Base-by-base conservation (phyloP, 1,139 yeast species). In the Taphrina betulina region DNA sequence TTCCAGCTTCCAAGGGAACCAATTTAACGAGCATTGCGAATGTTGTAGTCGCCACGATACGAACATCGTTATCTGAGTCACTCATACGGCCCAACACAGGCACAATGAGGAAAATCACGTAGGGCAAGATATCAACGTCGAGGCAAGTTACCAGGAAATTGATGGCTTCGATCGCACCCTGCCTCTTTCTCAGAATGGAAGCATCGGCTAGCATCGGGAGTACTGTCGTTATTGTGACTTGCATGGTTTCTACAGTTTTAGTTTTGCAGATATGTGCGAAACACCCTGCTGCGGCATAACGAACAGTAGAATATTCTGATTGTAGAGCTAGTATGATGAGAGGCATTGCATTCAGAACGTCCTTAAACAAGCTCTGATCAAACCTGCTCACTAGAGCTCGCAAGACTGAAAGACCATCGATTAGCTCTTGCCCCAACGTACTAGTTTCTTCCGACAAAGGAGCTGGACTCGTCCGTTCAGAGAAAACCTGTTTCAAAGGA, bases 81-180 rank as follows among this genome's bases (percentile, higher is more conserved):
- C 96, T 89, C 98, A 94, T 94, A 68, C 98, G 79, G 51, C 98
- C 99, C 64, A 94, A 75, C 1, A 92, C 89, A 14, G 99, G 98
- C 22, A 94, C 97, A 68, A 94, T 88, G 66, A 94, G 77, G 69
- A 92, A 94, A 35, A 94, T 95, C 52, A 94, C 90, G 69, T 92
- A 94, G 0, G 99, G 99, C 58, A 94, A 74, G 58, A 94, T 88
- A 61, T 81, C 85, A 3, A 88, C 76, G 1, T 95, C 96, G 96
- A 94, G 88, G 1, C 86, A 78, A 22, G 78, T 75, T 1, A 95
- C 81, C 55, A 92, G 74, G 67, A 92, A 96, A 68, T 88, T 89
- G 5, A 92, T 78, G 26, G 95, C 80, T 71, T 94, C 99, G 58
- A 89, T 84, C 3, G 95, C 92, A 65, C 99, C 98, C 71, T 92